phyloP scores from a whole-genome alignment of 2,329 filamentous ascomycete genomes.

The Stagonosporopsis chrysanthemi region DNA sequence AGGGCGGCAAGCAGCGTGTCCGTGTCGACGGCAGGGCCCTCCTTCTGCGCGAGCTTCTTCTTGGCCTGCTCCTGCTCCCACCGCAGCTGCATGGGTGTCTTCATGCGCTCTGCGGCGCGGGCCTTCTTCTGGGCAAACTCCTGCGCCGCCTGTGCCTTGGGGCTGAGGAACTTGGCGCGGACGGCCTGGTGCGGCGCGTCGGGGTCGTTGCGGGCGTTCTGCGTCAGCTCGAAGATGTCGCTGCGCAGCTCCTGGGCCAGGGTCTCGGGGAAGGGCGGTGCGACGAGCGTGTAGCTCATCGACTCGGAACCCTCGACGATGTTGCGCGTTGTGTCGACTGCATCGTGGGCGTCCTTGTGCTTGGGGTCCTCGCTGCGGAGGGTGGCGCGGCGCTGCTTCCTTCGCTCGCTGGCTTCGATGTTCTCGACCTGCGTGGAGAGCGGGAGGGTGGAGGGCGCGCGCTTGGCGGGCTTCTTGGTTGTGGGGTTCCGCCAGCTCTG shows the following conservation, averaged over 20 bases:
- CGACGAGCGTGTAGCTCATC: constrained; percentile 76
- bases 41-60: constrained; percentile 31
- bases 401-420: constrained; percentile 23
- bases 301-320: constrained; percentile 68
- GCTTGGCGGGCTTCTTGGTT: constrained; percentile 8
- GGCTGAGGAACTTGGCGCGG: constrained; percentile 15
- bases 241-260: constrained; percentile 82
- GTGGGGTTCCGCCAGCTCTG: constrained; percentile 26
- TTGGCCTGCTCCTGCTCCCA: constrained; percentile 41
- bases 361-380: constrained; percentile 24
- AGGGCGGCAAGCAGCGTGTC: constrained; percentile 51
- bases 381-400: constrained; percentile 15
- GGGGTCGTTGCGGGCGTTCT: constrained; percentile 63
- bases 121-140: constrained; percentile 41
- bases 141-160: constrained; percentile 22
- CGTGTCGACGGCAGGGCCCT: constrained; percentile 34
- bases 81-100: constrained; percentile 45
- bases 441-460: constrained; percentile 9
- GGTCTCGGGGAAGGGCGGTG: constrained; percentile 77
- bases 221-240: constrained; percentile 69
- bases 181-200: constrained; percentile 29
- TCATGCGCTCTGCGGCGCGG: constrained; percentile 36
- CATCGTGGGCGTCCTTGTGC: constrained; percentile 44
- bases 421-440: constrained; percentile 12
- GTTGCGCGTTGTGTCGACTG: constrained; percentile 76